Evolutionary conservation across 1,284 basidiomycete genomes (phyloP).

Genomic region (Pulchroboletus neoregius): DNA sequence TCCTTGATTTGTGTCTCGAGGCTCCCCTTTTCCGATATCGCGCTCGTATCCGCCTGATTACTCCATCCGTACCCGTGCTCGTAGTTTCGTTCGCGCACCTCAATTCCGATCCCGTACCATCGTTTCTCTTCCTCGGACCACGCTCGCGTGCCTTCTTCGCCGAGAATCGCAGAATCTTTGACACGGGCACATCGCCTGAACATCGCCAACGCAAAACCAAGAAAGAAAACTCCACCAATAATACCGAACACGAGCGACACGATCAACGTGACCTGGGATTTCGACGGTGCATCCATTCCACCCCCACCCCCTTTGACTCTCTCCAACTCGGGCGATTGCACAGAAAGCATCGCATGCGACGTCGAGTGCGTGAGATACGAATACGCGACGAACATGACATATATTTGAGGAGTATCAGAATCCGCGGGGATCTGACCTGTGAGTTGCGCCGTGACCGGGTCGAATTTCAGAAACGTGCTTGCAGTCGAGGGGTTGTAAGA

Average conservation of each 20-base stretch:
- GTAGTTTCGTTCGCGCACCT: conserved; percentile 24
- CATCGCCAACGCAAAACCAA: conserved; percentile 52
- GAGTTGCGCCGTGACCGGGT: conserved; percentile 43
- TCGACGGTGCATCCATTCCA: conserved; percentile 40
- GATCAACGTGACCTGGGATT: conserved; percentile 50
- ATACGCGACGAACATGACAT: conserved; percentile 61
- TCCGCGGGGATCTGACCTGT: conserved; percentile 52
- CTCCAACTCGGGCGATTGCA: conserved; percentile 45
- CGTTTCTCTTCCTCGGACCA: conserved; percentile 60
- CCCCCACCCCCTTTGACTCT: conserved; percentile 25
- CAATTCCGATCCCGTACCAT: conserved; percentile 59
- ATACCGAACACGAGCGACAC: conserved; percentile 60
- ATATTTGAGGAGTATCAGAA: conserved; percentile 36
- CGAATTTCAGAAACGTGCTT: conserved; percentile 46
- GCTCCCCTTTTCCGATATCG: conserved; percentile 28
- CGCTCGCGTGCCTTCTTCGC: conserved; percentile 50
- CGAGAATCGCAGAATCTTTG: conserved; percentile 53
- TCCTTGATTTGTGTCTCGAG: conserved; percentile 24
- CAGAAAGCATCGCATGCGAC: conserved; percentile 58
- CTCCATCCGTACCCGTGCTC: conserved; percentile 33
- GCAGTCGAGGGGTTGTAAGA: conserved; percentile 49
- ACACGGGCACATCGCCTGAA: conserved; percentile 53
- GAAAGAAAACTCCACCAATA: conserved; percentile 53
- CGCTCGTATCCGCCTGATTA: conserved; percentile 31
- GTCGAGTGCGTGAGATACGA: conserved; percentile 64